A percentile compares a stretch with the other conserved stretches of the same genome.
Evolutionary conservation across 352 stramenopile genomes (phyloP).

Genomic region (Globisporangium cederbergense): DNA sequence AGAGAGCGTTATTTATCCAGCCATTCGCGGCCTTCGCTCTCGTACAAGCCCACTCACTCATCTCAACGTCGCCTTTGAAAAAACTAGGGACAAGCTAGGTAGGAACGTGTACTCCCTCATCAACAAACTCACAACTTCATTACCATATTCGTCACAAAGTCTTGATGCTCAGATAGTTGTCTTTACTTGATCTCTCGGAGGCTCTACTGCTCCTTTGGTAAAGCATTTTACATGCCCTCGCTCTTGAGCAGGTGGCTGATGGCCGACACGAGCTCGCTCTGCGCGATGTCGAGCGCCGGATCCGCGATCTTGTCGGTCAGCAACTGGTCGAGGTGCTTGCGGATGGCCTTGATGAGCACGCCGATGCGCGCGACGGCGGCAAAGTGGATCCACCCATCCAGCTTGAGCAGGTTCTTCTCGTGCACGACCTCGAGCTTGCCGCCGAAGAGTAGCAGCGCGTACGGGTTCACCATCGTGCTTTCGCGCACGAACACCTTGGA

Average conservation of each 20-base stretch:
- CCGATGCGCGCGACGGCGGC: slow-evolving; percentile 91
- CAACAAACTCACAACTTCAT: background rate
- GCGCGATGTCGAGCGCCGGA: slow-evolving; percentile 88
- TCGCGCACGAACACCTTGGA: slow-evolving; percentile 97
- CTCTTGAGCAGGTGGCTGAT: slow-evolving; percentile 80
- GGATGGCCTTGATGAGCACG: slow-evolving; percentile 95
- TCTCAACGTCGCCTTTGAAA: background rate
- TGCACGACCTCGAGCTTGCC: slow-evolving; percentile 91
- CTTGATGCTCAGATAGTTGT: background rate
- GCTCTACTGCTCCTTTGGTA: too few species aligned
- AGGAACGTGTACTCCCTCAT: background rate
- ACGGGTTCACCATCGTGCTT: slow-evolving; percentile 95
- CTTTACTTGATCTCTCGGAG: background rate
- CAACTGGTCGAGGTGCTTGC: slow-evolving; percentile 91
- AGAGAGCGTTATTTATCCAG: slow-evolving; percentile 14
- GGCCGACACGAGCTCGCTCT: slow-evolving; percentile 78
- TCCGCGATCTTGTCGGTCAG: slow-evolving; percentile 93
- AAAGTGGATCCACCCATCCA: slow-evolving; percentile 95
- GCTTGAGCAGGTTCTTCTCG: slow-evolving; percentile 80
- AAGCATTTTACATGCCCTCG: slow-evolving; percentile 56
- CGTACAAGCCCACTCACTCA: background rate
- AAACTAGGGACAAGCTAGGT: background rate
- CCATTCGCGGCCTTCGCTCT: background rate
- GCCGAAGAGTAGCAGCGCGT: slow-evolving; percentile 97
- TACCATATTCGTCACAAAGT: background rate